Base-by-base conservation (phyloP, 306 rosid genomes). In the Cicer bijugum region DNA sequence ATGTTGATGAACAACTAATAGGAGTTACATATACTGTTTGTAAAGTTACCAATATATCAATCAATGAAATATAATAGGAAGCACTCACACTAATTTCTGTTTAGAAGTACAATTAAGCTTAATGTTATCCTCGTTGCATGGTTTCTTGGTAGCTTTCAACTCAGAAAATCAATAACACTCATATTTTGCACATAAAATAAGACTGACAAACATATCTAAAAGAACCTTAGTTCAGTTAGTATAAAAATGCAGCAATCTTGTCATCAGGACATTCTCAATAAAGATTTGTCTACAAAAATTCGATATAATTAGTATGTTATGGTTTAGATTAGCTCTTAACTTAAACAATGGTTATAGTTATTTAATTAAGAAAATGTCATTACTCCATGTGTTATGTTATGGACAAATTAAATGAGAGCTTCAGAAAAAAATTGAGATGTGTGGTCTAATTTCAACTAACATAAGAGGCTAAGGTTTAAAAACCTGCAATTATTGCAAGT, bases 61-160 rank as follows among this genome's bases (percentile, higher is more conserved):
- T 69, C 59, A 56, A 8, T 72, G 62, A 77, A 59, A 56, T 39
- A 66, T 40, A 71, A 50, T 42, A 39, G 14, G 56, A 62, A 58
- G 17, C 50, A 74, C 96, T 85, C 75, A 89, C 96, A 88, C 28
- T 53, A 93, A 80, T 72, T 84, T 89, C 62, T 73, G 79, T 78
- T 92, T 83, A 19, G 92, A 82, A 81, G 87, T 89, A 80, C 86
- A 77, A 67, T 75, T 87, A 46, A 81, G 72, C 51, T 93, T 93
- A 40, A 86, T 50, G 43, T 83, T 77, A 19, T 60, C 78, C 12
- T 51, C 67, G 4, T 14, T 42, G 69, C 71, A n/a, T 48, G 78
- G 75, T 68, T 68, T 76, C 50, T 23, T 55, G 3, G 75, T 58
- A 59, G 55, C 76, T 75, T 85, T 83, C 75, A 86, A 63, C 62